phyloP scores from a whole-genome alignment of 2,329 filamentous ascomycete genomes.

The Nigrograna mackinnonii region DNA sequence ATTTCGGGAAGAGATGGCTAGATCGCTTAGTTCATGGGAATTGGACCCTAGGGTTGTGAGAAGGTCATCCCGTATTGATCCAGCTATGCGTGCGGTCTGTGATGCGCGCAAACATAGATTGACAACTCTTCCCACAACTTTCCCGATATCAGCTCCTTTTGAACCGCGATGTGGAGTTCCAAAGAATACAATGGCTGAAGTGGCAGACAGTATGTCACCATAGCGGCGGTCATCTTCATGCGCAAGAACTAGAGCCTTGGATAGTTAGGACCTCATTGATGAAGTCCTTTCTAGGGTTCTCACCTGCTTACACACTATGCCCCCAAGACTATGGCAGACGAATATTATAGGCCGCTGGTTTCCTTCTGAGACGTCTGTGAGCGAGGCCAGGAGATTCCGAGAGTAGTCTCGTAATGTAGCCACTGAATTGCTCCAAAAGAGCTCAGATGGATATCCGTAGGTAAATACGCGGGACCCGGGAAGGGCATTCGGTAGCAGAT shows the following conservation, averaged over 20 bases:
- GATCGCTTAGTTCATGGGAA: conserved; percentile 11
- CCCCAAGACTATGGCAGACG: conserved; percentile 25
- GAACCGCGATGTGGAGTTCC: conserved; percentile 22
- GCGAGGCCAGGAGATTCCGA: conserved; percentile 14
- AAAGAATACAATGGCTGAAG: conserved; percentile 18
- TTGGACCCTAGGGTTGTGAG: conserved; percentile 13
- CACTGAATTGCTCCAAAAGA: conserved; percentile 21
- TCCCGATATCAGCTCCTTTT: conserved; percentile 15
- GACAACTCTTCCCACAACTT: conserved; percentile 14
- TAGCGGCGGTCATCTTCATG: conserved; percentile 14
- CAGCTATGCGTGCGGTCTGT: conserved; percentile 12
- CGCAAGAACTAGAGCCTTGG: conserved; percentile 20
- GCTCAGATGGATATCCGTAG: conserved; percentile 25
- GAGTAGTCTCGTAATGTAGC: conserved; percentile 18
- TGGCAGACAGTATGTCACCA: conserved; percentile 15
- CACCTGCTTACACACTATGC: conserved; percentile 25
- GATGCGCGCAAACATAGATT: conserved; percentile 14
- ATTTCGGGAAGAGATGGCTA: conserved; percentile 16
- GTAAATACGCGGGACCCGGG: conserved; percentile 22
- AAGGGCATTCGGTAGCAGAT: conserved; percentile 35
- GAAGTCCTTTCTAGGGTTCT: conserved; percentile 3
- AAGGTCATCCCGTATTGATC: conserved; percentile 16
- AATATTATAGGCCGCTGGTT: conserved; percentile 21
- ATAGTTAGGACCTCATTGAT: conserved; percentile 9
- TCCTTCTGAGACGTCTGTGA: conserved; percentile 9